Percentiles rank a stretch among this genome's conserved stretches.
These are phyloP conservation scores for Prunella vulgaris DNA, from an alignment of 257 asterid genomes.

Conservation along the genomic window DNA sequence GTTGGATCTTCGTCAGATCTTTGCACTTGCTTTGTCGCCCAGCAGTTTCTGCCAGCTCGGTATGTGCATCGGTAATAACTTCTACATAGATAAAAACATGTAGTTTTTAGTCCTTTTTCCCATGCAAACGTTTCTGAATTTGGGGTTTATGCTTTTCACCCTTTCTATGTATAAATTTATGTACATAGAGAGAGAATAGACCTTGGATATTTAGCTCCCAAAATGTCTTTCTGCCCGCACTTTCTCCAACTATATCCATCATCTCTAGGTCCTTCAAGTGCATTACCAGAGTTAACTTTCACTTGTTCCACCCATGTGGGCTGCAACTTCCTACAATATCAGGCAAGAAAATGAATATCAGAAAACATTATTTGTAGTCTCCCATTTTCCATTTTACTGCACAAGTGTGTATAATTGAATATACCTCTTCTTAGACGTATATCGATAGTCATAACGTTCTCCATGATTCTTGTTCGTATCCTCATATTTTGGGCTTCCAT, in stretches of 20 bases:
- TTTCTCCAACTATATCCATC: slow-evolving; percentile 91
- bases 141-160: slow-evolving; percentile 29
- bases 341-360: slow-evolving; percentile 15
- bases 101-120: background rate
- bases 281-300: slow-evolving; percentile 48
- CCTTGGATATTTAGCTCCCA: slow-evolving; percentile 55
- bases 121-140: slow-evolving; percentile 19
- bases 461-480: slow-evolving; percentile 28
- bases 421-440: slow-evolving; percentile 66
- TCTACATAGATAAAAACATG: slow-evolving; percentile 43
- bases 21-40: slow-evolving; percentile 96
- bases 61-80: slow-evolving; percentile 93
- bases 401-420: background rate
- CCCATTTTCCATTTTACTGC: background rate
- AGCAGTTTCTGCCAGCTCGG: slow-evolving; percentile 49
- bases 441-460: slow-evolving; percentile 33
- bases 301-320: slow-evolving; percentile 75
- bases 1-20: slow-evolving; percentile 83
- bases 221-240: slow-evolving; percentile 61
- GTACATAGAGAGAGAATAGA: background rate
- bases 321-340: slow-evolving; percentile 60
- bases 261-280: slow-evolving; percentile 73
- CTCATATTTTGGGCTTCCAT: slow-evolving; percentile 53
- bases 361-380: background rate
- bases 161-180: background rate